These are phyloP conservation scores for Cutaneotrichosporon arboriforme DNA, from an alignment of 1,284 basidiomycete genomes.

Conservation along the genomic window DNA sequence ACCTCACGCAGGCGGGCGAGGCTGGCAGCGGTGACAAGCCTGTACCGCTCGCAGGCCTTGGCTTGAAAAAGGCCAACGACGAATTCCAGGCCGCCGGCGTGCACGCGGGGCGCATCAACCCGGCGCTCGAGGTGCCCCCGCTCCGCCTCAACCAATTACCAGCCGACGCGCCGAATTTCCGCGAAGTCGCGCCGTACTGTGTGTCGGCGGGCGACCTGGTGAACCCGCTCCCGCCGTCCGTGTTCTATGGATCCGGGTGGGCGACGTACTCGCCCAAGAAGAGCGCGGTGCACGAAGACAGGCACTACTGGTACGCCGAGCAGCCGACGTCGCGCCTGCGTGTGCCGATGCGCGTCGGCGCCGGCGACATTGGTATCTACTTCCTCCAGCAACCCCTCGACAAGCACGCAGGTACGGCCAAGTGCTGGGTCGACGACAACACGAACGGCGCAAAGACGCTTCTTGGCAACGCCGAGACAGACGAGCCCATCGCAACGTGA, in stretches of 20 bases:
- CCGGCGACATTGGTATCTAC: constrained; percentile 50
- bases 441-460: constrained; percentile 46
- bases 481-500: constrained; percentile 26
- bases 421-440: constrained; percentile 52
- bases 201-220: constrained; percentile 89
- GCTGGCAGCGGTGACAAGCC: neutral
- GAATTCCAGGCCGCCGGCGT: constrained; percentile 25
- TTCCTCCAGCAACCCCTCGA: constrained; percentile 44
- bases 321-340: constrained; percentile 42
- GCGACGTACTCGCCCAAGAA: constrained; percentile 63
- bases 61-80: constrained; percentile 44
- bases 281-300: constrained; percentile 51
- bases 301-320: constrained; percentile 79
- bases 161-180: constrained; percentile 57
- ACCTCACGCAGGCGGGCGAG: constrained; percentile 2
- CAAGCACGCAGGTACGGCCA: constrained; percentile 42
- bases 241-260: constrained; percentile 90
- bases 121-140: constrained; percentile 58
- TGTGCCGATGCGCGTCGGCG: constrained; percentile 43
- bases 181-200: constrained; percentile 82
- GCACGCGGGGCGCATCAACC: constrained; percentile 18
- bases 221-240: constrained; percentile 79
- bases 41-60: constrained; percentile 37
- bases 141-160: constrained; percentile 70
- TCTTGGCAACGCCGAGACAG: constrained; percentile 41